Base-by-base conservation (phyloP, 495 filamentous ascomycete species). In the Penicillium arizonense region DNA sequence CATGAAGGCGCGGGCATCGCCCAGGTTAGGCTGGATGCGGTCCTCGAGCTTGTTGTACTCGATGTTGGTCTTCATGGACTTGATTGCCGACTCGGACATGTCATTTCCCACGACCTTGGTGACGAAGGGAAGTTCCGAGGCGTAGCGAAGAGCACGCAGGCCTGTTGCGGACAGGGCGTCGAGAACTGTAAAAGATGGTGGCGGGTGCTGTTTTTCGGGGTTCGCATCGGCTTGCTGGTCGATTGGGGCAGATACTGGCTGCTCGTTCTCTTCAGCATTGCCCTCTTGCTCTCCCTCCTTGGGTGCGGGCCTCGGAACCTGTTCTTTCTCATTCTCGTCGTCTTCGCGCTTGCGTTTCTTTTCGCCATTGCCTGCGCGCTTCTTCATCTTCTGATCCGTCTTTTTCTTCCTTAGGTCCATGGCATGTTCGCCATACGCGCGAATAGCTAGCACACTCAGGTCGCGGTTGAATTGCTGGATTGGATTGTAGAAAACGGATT, bases 381-480 rank as follows among this genome's bases (percentile, higher is more conserved):
- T 82, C 56, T 77, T 76, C 47, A 72, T 57, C 33, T 55, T 66
- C 44, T 70, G 67, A 24, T 69, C 73, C 55, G 58, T 56, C 53
- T 63, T 68, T 45, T 65, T 50, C 49, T 65, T 71, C 52, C 62
- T 72, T 44, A 56, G n/a, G 30, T 68, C 77, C 12, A 87, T 46
- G 12, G 80, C 64, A 53, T 90, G 84, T 47, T 94, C 84, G 0
- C 85, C 88, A 73, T 88, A 96, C 0, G 86, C 84, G 61, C 85
- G 87, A 61, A 97, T 95, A 14, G 91, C 89, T 18, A 97, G 79
- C 28, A 97, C 88, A 62, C 89, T 96, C 58, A 98, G 73, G 71
- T 98, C 94, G 9, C 94, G 84, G 73, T 98, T 98, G 77, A 96
- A 98, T 68, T 97, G 95, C 64, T 97, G 95, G 37, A 98, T 96